A percentile compares a stretch with the other conserved stretches of the same genome.
phyloP scores from a whole-genome alignment of 1,284 basidiomycete genomes.

The Pyrrhoderma lamaoense region DNA sequence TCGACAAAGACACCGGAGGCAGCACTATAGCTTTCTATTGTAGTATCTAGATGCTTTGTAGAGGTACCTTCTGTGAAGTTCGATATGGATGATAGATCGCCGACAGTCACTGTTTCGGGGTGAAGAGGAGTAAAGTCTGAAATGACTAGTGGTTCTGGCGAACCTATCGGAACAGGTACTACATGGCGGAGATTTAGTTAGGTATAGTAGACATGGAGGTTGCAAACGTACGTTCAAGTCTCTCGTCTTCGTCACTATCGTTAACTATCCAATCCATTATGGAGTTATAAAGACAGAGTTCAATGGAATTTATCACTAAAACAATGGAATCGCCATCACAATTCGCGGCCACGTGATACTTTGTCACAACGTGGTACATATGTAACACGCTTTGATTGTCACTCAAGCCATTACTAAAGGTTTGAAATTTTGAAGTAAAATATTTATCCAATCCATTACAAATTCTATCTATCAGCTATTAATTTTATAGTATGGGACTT shows the following conservation, averaged over 20 bases:
- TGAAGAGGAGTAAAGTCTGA: conserved; percentile 5
- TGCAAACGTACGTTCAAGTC: background rate
- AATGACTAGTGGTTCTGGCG: background rate
- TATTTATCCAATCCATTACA: background rate
- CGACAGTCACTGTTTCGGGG: background rate
- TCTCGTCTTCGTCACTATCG: conserved; percentile 14
- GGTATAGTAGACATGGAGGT: background rate
- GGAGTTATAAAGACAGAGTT: background rate
- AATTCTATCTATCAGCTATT: background rate
- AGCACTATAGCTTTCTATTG: background rate
- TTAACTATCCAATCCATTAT: conserved; percentile 11
- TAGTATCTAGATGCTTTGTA: background rate
- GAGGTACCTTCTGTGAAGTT: background rate
- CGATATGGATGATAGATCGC: conserved; percentile 6
- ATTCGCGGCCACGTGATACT: too few species aligned
- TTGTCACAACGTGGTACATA: too few species aligned
- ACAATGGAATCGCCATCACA: too few species aligned
- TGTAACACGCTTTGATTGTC: too few species aligned
- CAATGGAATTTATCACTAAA: too few species aligned
- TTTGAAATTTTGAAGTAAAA: background rate
- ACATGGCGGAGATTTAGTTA: too few species aligned
- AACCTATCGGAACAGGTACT: too few species aligned
- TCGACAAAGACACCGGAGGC: too few species aligned
- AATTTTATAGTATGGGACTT: background rate
- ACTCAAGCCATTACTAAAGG: too few species aligned